phyloP scores from a whole-genome alignment of 1,139 yeast species.

The Hyphopichia khmerensis region DNA sequence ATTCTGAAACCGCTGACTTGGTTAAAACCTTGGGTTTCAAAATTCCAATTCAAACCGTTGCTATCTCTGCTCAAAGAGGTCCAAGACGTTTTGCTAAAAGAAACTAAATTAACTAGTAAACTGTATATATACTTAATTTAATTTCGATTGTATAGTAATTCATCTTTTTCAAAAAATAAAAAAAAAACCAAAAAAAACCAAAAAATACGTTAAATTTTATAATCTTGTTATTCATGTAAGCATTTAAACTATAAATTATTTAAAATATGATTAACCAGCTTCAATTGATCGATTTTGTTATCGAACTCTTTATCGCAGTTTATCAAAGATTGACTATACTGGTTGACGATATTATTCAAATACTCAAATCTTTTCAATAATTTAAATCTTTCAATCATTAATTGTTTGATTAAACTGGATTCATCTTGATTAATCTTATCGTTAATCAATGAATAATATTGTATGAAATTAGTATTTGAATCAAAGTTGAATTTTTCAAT shows the following conservation, averaged over 20 bases:
- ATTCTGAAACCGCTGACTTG: constrained; percentile 96
- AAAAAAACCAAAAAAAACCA: background rate
- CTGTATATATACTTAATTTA: background rate
- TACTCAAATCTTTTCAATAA: constrained; percentile 33
- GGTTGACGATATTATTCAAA: constrained; percentile 25
- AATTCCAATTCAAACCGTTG: constrained; percentile 87
- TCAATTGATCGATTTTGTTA: background rate
- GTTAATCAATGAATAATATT: background rate
- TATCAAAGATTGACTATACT: constrained; percentile 18
- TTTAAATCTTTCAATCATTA: constrained; percentile 35
- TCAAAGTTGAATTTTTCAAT: constrained; percentile 5
- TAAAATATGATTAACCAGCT: constrained; percentile 1
- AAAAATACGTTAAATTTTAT: background rate
- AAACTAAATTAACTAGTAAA: constrained; percentile 49
- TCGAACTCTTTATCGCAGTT: background rate
- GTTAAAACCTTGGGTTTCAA: constrained; percentile 96
- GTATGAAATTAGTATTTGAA: constrained; percentile 2
- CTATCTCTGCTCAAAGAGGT: constrained; percentile 91
- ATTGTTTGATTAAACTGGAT: constrained; percentile 22
- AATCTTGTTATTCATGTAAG: background rate
- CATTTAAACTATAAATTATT: constrained; percentile 3
- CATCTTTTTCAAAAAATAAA: background rate
- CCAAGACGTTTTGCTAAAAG: constrained; percentile 96
- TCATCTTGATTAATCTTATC: constrained; percentile 4
- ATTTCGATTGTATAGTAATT: background rate